A percentile compares a stretch with the other conserved stretches of the same genome.
Evolutionary conservation across 83 land plant species (phyloP).

Genomic region (Thuja plicata): DNA sequence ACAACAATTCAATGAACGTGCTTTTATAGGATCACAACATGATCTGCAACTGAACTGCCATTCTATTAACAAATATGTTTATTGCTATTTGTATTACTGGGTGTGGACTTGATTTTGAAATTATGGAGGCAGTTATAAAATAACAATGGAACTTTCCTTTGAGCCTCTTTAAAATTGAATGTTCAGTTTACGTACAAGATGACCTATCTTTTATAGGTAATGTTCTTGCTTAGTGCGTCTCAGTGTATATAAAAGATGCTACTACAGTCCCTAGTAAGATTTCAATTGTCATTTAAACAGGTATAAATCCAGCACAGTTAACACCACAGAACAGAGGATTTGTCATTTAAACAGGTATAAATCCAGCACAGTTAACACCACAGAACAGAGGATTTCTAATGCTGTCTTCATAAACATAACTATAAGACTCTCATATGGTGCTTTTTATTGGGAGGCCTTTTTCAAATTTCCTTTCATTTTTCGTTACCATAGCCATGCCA

Average conservation of each 20-base stretch:
- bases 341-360: neutral
- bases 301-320: neutral
- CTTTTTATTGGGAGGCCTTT: neutral
- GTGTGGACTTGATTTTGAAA: too few species aligned
- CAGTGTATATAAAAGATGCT: neutral
- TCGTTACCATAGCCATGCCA: neutral
- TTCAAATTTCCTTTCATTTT: neutral
- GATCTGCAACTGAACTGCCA: neutral
- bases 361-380: neutral
- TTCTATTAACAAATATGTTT: neutral
- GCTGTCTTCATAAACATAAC: neutral
- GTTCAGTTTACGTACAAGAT: too few species aligned
- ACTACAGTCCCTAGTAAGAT: neutral
- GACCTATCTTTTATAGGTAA: neutral
- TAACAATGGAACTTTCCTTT: too few species aligned
- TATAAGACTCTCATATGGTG: neutral
- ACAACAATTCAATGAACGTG: neutral
- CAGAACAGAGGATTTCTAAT: neutral
- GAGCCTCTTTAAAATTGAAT: too few species aligned
- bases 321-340: neutral
- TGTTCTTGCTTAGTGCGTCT: neutral
- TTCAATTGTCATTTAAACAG: neutral
- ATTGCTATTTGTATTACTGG: too few species aligned
- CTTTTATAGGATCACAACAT: neutral
- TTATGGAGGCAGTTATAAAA: too few species aligned